Percentiles rank a stretch among this genome's conserved stretches.
Conservation (phyloP, 1,284 basidiomycete genomes). For the Cutaneotrichosporon curvatum region DNA sequence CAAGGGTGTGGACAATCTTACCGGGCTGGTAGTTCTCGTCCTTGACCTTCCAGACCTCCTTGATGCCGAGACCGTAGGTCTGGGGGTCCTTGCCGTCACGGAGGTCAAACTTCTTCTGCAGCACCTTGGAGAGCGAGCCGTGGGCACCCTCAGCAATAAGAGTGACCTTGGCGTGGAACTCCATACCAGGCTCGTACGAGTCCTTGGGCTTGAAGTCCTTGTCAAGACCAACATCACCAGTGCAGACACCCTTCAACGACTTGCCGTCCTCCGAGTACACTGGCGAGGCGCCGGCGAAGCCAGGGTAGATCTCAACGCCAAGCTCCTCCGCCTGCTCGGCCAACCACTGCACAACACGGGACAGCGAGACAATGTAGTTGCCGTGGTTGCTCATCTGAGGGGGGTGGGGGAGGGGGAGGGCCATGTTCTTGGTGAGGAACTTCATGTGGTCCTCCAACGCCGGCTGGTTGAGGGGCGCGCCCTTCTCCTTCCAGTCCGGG, state of each 20-base stretch:
- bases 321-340: slow-evolving; percentile 73
- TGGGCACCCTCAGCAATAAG: slow-evolving; percentile 96
- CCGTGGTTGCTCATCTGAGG: slow-evolving; percentile 94
- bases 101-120: slow-evolving; percentile 70
- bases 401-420: slow-evolving; percentile 87
- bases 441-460: slow-evolving; percentile 80
- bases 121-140: slow-evolving; percentile 79
- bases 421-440: slow-evolving; percentile 64
- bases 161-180: slow-evolving; percentile 87
- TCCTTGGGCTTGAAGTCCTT: slow-evolving; percentile 72
- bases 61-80: slow-evolving; percentile 93
- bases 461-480: slow-evolving; percentile 63
- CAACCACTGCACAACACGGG: slow-evolving; percentile 83
- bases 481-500: slow-evolving; percentile 69
- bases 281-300: slow-evolving; percentile 83
- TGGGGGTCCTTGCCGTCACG: slow-evolving; percentile 76
- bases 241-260: slow-evolving; percentile 73
- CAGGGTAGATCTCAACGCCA: slow-evolving; percentile 95
- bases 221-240: slow-evolving; percentile 92
- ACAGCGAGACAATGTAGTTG: slow-evolving; percentile 90
- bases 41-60: slow-evolving; percentile 94
- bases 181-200: slow-evolving; percentile 93
- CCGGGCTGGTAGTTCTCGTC: slow-evolving; percentile 71
- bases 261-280: slow-evolving; percentile 65
- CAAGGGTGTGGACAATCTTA: slow-evolving; percentile 84